phyloP scores from a whole-genome alignment of 202 grass and related monocot genomes.

The Bolboschoenoplectus hybrid region DNA sequence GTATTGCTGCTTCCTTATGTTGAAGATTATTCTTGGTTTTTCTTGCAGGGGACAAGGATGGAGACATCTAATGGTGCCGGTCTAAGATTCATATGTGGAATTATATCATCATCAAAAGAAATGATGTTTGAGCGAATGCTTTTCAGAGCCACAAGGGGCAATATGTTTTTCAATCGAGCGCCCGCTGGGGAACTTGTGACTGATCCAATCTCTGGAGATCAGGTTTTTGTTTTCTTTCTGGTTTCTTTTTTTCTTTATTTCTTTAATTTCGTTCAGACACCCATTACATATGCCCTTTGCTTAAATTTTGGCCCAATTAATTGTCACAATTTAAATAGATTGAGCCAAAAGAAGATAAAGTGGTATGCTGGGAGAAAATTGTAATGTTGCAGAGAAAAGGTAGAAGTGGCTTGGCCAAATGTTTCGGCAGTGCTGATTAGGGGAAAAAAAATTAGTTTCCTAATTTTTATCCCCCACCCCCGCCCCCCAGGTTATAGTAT shows the following conservation, averaged over 20 bases:
- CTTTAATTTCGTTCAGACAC: not conserved
- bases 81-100: conserved; percentile 93
- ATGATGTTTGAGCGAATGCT: conserved; percentile 96
- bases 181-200: conserved; percentile 87
- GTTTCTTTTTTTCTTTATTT: conserved; percentile 39
- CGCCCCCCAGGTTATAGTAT: not conserved
- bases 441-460: not conserved
- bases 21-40: conserved; percentile 41
- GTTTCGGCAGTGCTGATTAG: not conserved
- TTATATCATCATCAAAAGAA: conserved; percentile 88
- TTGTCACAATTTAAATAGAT: not conserved
- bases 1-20: not conserved
- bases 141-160: conserved; percentile 94
- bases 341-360: not conserved
- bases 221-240: conserved; percentile 63
- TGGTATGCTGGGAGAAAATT: not conserved
- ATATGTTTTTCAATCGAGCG: conserved; percentile 96
- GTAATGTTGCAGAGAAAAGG: not conserved
- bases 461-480: not conserved
- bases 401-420: not conserved
- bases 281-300: not conserved
- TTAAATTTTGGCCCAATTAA: not conserved
- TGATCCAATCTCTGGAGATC: conserved; percentile 90
- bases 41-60: conserved; percentile 59
- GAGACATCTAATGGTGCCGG: conserved; percentile 67